phyloP scores from a whole-genome alignment of 2,329 filamentous ascomycete genomes.

The Hirsutella thompsonii region DNA sequence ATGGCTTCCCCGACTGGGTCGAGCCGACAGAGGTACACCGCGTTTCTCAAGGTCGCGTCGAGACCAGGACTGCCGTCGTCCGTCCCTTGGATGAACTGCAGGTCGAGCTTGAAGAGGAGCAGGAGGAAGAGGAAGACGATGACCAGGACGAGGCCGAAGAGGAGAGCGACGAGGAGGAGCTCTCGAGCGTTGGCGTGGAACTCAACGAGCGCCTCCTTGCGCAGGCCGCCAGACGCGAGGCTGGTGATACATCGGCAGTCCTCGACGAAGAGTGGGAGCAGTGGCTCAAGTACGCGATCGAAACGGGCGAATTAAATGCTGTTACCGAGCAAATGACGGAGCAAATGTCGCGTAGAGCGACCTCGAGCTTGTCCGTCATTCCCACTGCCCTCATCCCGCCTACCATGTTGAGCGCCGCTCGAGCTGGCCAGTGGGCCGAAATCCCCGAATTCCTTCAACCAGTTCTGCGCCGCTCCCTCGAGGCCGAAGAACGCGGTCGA shows the following conservation, averaged over 20 bases:
- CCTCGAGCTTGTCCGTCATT: conserved; percentile 11
- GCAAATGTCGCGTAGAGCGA: conserved; percentile 17
- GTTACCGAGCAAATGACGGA: conserved; percentile 29
- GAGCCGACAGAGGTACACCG: conserved; percentile 9
- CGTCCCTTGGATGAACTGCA: conserved; percentile 6
- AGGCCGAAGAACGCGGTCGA: conserved; percentile 17
- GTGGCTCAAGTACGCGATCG: conserved; percentile 59
- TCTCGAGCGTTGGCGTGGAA: conserved; percentile 44
- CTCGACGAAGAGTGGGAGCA: conserved; percentile 65
- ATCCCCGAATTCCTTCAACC: conserved; percentile 43
- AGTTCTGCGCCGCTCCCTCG: conserved; percentile 34
- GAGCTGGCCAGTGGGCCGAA: conserved; percentile 42
- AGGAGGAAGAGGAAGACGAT: conserved; percentile 21
- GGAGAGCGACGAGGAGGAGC: conserved; percentile 35
- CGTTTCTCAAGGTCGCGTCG: conserved; percentile 7
- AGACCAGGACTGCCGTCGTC: conserved; percentile 3
- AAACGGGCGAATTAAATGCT: conserved; percentile 43
- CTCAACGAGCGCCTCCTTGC: conserved; percentile 53
- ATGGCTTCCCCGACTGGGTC: conserved; percentile 50
- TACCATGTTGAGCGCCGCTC: conserved; percentile 40
- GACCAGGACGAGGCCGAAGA: conserved; percentile 34
- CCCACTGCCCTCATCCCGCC: conserved; percentile 31
- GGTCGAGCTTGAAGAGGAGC: conserved; percentile 11
- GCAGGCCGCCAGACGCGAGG: conserved; percentile 48
- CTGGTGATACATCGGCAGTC: conserved; percentile 42